These are phyloP conservation scores for Cylindrotheca closterium DNA, from an alignment of 108 stramenopile species.

Conservation along the genomic window DNA sequence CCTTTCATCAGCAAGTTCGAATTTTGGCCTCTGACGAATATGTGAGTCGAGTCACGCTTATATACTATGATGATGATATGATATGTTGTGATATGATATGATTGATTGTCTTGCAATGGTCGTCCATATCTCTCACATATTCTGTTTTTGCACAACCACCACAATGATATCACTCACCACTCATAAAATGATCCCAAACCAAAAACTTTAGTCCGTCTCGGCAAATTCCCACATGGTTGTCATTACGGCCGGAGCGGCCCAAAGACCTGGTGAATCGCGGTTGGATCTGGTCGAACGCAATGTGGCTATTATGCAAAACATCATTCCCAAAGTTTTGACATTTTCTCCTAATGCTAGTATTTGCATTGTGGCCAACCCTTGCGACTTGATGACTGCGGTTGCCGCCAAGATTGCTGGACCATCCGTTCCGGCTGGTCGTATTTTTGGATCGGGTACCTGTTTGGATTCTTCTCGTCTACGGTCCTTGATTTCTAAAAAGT, in stretches of 20 bases:
- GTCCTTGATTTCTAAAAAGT: slow-evolving; percentile 35
- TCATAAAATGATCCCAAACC: not conserved
- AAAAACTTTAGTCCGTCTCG: slow-evolving; percentile 16
- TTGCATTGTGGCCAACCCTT: slow-evolving; percentile 50
- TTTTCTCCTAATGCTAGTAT: slow-evolving; percentile 43
- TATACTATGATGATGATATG: no score
- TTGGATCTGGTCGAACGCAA: slow-evolving; percentile 45
- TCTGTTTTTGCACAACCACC: no score
- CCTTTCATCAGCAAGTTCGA: slow-evolving; percentile 34
- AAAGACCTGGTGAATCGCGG: slow-evolving; percentile 47
- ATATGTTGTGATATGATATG: no score
- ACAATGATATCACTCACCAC: not conserved
- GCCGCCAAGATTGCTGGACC: slow-evolving; percentile 49
- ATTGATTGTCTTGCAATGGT: no score
- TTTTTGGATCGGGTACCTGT: slow-evolving; percentile 53
- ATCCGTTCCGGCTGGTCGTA: slow-evolving; percentile 32
- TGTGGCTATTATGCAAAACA: slow-evolving; percentile 36
- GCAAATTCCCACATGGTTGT: slow-evolving; percentile 43
- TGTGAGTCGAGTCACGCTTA: no score
- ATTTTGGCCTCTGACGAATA: slow-evolving; percentile 37
- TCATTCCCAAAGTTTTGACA: slow-evolving; percentile 45
- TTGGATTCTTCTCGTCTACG: slow-evolving; percentile 47
- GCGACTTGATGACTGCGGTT: slow-evolving; percentile 55
- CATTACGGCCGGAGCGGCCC: slow-evolving; percentile 53
- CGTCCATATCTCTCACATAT: no score